Evolutionary conservation across 495 filamentous ascomycete genomes (phyloP).

Genomic region (Aspergillus biplanus): DNA sequence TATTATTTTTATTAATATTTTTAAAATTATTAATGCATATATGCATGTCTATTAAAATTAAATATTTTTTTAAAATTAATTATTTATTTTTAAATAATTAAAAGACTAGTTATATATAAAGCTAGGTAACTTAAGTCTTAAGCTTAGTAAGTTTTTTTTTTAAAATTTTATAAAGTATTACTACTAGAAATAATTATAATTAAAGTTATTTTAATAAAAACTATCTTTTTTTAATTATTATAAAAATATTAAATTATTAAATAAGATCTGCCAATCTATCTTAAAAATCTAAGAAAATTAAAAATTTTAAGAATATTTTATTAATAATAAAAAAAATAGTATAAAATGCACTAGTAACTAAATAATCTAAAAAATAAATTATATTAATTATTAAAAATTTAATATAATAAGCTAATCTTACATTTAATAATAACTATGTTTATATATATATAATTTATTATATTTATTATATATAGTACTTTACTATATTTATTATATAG

Average conservation of each 20-base stretch:
- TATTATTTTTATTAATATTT: not conserved
- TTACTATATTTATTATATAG: too few species aligned
- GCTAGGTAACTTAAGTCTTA: too few species aligned
- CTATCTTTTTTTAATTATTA: not conserved
- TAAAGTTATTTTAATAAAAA: too few species aligned
- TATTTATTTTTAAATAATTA: not conserved
- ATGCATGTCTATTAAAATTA: not conserved
- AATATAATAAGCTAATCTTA: not conserved
- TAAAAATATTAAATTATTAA: not conserved
- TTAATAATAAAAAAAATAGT: not conserved
- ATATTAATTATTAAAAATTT: not conserved
- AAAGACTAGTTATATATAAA: not conserved
- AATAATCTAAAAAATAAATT: not conserved
- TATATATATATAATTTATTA: slow-evolving; percentile 4
- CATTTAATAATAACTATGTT: not conserved
- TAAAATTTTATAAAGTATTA: too few species aligned
- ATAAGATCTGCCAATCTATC: not conserved
- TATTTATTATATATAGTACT: too few species aligned
- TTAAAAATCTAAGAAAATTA: not conserved
- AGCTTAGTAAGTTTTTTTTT: too few species aligned
- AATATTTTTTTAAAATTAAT: not conserved
- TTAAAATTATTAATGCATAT: not conserved
- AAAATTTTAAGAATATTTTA: not conserved
- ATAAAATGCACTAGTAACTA: not conserved
- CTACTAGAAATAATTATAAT: too few species aligned